A percentile compares a stretch with the other conserved stretches of the same genome.
phyloP scores from a whole-genome alignment of 192 early-diverging fungal genomes.

The Anaeromyces robustus region DNA sequence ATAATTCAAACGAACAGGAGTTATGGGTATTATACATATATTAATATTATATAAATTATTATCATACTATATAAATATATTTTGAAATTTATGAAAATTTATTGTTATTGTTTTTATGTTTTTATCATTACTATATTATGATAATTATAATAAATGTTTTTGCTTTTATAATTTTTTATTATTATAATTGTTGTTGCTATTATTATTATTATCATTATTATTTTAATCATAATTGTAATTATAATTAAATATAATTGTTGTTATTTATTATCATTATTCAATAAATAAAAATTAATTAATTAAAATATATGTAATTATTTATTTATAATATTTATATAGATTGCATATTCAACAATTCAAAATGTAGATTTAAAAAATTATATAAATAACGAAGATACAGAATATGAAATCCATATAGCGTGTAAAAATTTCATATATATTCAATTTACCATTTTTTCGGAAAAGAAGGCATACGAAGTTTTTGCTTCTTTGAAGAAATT shows the following conservation, averaged over 20 bases:
- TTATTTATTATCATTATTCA: too few species aligned
- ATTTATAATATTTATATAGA: constrained; percentile 15
- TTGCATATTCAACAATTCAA: constrained; percentile 75
- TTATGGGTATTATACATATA: constrained; percentile 50
- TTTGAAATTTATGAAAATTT: too few species aligned
- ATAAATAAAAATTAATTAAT: too few species aligned
- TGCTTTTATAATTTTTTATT: neutral
- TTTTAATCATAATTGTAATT: too few species aligned
- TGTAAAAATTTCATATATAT: constrained; percentile 74
- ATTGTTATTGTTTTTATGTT: too few species aligned
- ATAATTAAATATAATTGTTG: too few species aligned
- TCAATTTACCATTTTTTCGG: constrained; percentile 45
- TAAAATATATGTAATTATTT: too few species aligned
- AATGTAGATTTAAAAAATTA: constrained; percentile 51
- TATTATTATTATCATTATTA: neutral
- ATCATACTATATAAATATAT: too few species aligned
- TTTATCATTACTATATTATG: too few species aligned
- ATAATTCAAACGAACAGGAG: constrained; percentile 22
- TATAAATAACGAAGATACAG: neutral
- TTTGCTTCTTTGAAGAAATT: constrained; percentile 64
- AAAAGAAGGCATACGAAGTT: constrained; percentile 53
- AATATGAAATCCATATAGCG: constrained; percentile 31
- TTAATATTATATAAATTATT: neutral
- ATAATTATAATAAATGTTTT: too few species aligned
- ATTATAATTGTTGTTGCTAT: neutral